A percentile compares a stretch with the other conserved stretches of the same genome.
Evolutionary conservation across 148 eudicot genomes (phyloP).

Genomic region (Persicaria maculosa): DNA sequence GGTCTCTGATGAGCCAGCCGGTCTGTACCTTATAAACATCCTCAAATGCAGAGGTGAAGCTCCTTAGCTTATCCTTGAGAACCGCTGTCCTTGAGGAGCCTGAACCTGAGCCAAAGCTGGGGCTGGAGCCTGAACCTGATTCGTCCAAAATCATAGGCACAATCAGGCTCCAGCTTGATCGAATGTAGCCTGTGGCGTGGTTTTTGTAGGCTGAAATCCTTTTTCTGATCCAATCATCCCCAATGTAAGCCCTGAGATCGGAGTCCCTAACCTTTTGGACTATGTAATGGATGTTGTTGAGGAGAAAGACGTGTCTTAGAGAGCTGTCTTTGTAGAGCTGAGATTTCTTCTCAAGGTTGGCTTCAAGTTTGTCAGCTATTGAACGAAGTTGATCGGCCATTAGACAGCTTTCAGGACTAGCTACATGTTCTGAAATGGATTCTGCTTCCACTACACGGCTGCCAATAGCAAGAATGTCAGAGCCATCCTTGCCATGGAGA

Average conservation of each 20-base stretch:
- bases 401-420: conserved; percentile 3
- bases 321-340: conserved; percentile 42
- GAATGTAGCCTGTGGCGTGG: conserved; percentile 54
- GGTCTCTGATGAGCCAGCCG: conserved; percentile 51
- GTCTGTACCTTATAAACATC: conserved; percentile 53
- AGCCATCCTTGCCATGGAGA: conserved; percentile 23
- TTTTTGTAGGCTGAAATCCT: conserved; percentile 32
- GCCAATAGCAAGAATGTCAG: background rate
- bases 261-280: conserved; percentile 11
- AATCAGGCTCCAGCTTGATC: conserved; percentile 56
- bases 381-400: conserved; percentile 39
- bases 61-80: conserved; percentile 47
- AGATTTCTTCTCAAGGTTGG: conserved; percentile 49
- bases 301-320: conserved; percentile 6
- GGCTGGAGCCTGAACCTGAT: conserved; percentile 29
- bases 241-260: conserved; percentile 19
- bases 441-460: background rate
- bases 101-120: background rate
- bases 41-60: conserved; percentile 54
- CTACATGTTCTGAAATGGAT: background rate
- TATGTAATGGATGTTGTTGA: conserved; percentile 13
- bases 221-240: conserved; percentile 56
- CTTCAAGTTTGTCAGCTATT: conserved; percentile 35
- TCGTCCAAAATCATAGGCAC: conserved; percentile 42
- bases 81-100: conserved; percentile 21